Conservation (phyloP, 495 filamentous ascomycete genomes). For the Xylaria sp. region DNA sequence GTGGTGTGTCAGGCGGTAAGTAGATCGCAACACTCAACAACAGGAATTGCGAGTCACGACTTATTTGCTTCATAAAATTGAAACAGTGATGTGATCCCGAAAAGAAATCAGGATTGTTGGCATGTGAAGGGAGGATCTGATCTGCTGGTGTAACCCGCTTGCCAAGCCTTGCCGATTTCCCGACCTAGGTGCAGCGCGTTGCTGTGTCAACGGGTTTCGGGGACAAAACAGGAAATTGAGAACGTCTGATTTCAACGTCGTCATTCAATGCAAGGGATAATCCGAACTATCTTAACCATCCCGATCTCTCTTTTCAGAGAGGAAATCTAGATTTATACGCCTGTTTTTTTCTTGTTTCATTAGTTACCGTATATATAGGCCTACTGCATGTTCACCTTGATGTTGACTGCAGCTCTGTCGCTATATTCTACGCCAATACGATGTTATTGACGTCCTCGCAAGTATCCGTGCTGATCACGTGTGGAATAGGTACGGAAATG, state of each 20-base stretch:
- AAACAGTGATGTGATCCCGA: background rate
- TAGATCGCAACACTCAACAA: background rate
- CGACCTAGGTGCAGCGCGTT: background rate
- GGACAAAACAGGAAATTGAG: slow-evolving; percentile 8
- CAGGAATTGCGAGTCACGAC: background rate
- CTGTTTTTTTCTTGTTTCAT: background rate
- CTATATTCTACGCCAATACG: background rate
- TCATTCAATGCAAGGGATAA: background rate
- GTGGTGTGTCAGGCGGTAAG: background rate
- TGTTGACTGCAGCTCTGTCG: slow-evolving; percentile 16
- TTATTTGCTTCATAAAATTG: background rate
- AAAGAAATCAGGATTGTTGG: background rate
- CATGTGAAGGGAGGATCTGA: background rate
- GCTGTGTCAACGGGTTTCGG: slow-evolving; percentile 1
- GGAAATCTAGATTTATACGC: background rate
- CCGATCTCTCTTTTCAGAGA: background rate
- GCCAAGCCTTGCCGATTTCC: slow-evolving; percentile 10
- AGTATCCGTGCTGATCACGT: slow-evolving; percentile 59
- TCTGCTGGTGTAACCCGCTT: background rate
- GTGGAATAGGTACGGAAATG: slow-evolving; percentile 51
- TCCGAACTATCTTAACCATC: background rate
- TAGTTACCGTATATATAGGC: slow-evolving; percentile 24
- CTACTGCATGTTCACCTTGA: slow-evolving; percentile 2
- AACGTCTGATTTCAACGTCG: background rate
- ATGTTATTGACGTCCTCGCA: slow-evolving; percentile 62